Base-by-base conservation (phyloP, 139 green algal species). In the Marvania coccoides region DNA sequence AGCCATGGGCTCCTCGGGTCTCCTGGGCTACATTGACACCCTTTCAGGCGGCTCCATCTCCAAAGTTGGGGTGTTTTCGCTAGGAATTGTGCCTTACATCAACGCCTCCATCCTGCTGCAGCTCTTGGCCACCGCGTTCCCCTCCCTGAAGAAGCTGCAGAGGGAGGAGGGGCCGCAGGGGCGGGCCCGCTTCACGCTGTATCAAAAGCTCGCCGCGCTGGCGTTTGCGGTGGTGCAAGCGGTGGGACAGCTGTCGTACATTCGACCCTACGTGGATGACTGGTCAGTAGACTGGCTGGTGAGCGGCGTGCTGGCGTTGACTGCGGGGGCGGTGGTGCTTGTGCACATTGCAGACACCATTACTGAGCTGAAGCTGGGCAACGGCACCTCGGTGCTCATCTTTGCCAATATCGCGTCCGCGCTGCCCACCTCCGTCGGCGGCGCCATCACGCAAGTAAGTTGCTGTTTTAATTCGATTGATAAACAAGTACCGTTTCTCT, bases 41-140 rank as follows among this genome's bases (percentile, higher is more conserved):
- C 74, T 98, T 19, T 91, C 86, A 12, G 88, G 83, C 10, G 85
- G 85, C 6, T 91, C 79, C 37, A 89, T 91, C 59, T 84, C 75
- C 47, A 81, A 85, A 36, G 84, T 95, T 3, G 93, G 93, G n/a
- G 72, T 99, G 7, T 99, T 99, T 78, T 95, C 84, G 6, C 86
- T 98, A n/a, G 94, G 94, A 59, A 99, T 99, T 75, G 93, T 99
- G 61, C 94, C 93, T 33, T 97, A 96, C 88, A 99, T 99, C 88
- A 99, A 99, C 72, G 83, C 91, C 14, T 95, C 87, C 69, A 99
- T 99, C 78, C 69, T 95, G 19, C 74, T 91, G 31, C 91, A 97
- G 81, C 87, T 98, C 47, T 81, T 97, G 38, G 71, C 84, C 13
- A 87, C 87, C 2, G 84, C 85, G 19, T 96, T 96, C 72, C 91